Conservation (phyloP, 2,329 filamentous ascomycete genomes). For the Talaromyces sp. region DNA sequence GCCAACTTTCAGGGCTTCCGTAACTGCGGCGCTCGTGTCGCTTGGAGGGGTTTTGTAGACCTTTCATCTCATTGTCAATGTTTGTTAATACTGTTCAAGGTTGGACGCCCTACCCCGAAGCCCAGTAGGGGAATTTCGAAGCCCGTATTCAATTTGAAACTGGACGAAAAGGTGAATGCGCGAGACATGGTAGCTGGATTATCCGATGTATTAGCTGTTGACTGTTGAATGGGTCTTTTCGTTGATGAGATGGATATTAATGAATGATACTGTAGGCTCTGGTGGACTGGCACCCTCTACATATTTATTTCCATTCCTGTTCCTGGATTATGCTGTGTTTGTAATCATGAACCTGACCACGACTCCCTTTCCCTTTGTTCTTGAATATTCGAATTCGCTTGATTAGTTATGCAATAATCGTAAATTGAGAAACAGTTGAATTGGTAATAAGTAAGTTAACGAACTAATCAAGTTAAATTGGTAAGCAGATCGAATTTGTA, state of each 20-base stretch:
- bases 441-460: no score
- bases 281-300: background rate
- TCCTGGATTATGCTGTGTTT: background rate
- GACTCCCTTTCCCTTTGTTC: no score
- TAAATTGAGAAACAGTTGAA: no score
- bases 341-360: no score
- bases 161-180: background rate
- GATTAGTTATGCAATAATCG: no score
- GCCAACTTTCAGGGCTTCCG: conserved; percentile 6
- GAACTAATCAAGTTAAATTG: no score
- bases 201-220: background rate
- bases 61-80: background rate
- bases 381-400: no score
- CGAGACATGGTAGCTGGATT: background rate
- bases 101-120: background rate
- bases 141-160: background rate
- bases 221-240: background rate
- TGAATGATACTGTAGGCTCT: no score
- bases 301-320: background rate
- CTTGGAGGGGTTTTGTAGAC: background rate
- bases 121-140: background rate
- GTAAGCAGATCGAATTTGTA: background rate
- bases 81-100: no score
- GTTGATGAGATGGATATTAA: background rate
- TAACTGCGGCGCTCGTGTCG: background rate